Base-by-base conservation (phyloP, 2,329 filamentous ascomycete species). In the Cladosporium oxysporum region DNA sequence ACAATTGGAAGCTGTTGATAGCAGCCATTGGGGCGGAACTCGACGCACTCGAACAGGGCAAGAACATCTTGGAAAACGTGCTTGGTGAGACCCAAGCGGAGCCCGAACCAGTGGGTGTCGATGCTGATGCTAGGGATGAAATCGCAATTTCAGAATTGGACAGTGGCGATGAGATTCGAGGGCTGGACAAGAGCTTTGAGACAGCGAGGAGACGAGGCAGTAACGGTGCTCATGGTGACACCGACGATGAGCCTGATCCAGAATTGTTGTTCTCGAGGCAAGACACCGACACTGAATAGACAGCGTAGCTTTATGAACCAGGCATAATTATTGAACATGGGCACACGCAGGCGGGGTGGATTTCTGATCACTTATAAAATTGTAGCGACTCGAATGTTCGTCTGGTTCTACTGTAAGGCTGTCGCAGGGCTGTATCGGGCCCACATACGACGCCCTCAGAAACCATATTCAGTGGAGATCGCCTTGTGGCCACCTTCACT, bases 11-110 rank as follows among this genome's bases (percentile, higher is more conserved):
- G 65, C 79, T 93, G 18, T 81, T 94, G 21, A 88, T 93, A 5
- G 91, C 87, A 61, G 90, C 90, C 12, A 87, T 94, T 37, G 90
- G 90, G 0, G 91, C 91, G 0, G 91, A 92, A 75, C 74, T 91
- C 1, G 88, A 90, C 66, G 88, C 89, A 2, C 88, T 91, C 67
- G 79, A 79, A 35, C 85, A 89, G 71, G 88, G 88, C 1, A 83
- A 84, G 70, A 76, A 80, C 3, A 80, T 91, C 50, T 78, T 91
- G n/a, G 74, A 79, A 47, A 74, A 77, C 12, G 74, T 77, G 12
- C 70, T 82, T 5, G 65, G 64, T 14, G 66, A 65, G 41, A 31
- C 53, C 11, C 52, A 52, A 21, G n/a, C 29, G 21, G 62, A 68
- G 21, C 59, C 29, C 2, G 52, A 59, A 16, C 58, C 29, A 14